A percentile compares a stretch with the other conserved stretches of the same genome.
phyloP scores from a whole-genome alignment of 345 rosid genomes.

The Eucalyptus caleyi region DNA sequence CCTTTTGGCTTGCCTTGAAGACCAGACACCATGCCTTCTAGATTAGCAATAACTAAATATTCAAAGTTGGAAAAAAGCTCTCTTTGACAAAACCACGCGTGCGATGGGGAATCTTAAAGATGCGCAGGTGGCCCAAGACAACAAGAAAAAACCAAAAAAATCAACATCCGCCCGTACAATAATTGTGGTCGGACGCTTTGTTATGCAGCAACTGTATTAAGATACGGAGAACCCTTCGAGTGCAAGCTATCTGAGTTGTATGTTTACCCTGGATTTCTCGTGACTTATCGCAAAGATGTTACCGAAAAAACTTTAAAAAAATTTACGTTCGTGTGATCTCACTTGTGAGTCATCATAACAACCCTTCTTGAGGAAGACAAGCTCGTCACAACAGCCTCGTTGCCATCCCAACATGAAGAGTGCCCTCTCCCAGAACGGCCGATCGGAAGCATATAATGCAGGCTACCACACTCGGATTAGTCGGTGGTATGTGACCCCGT shows the following conservation, averaged over 20 bases:
- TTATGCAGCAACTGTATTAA: background rate
- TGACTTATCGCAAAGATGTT: background rate
- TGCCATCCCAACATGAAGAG: background rate
- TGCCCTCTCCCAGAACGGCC: background rate
- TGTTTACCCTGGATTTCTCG: background rate
- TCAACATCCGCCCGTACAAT: background rate
- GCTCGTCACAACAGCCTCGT: background rate
- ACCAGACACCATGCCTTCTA: background rate
- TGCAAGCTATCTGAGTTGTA: background rate
- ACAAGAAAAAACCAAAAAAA: background rate
- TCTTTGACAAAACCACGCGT: background rate
- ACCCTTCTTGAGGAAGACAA: background rate
- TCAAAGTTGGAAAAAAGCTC: background rate
- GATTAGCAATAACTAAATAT: background rate
- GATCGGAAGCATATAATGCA: background rate
- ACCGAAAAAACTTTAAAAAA: fast-evolving
- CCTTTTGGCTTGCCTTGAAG: background rate
- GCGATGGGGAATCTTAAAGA: background rate
- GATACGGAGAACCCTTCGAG: background rate
- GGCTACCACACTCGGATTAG: background rate
- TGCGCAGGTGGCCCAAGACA: background rate
- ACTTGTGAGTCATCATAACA: background rate
- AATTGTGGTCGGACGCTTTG: background rate
- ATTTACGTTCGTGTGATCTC: background rate
- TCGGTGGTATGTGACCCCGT: background rate